These are phyloP conservation scores for Arthroderma uncinatum DNA, from an alignment of 2,329 filamentous ascomycete species.

Conservation along the genomic window DNA sequence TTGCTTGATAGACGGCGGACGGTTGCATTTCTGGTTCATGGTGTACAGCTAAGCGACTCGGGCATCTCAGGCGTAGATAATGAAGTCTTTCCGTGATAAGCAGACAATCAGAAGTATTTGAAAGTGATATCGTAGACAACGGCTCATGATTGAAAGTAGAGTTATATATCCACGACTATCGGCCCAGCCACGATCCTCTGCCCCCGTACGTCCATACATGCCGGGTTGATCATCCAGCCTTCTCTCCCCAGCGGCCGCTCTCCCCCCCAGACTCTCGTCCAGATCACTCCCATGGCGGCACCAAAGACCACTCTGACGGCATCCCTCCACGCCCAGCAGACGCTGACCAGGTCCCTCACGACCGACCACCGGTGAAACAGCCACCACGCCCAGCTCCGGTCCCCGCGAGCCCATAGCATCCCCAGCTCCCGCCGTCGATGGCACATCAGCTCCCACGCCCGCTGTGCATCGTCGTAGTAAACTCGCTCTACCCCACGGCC, in stretches of 20 bases:
- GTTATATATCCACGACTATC: slow-evolving; percentile 11
- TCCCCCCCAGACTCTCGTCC: slow-evolving; percentile 49
- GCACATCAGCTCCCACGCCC: slow-evolving; percentile 57
- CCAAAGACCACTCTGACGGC: slow-evolving; percentile 39
- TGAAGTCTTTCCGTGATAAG: background rate
- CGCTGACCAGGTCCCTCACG: slow-evolving; percentile 10
- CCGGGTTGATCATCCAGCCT: slow-evolving; percentile 51
- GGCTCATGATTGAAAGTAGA: too few relatives aligned
- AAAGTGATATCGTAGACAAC: too few relatives aligned
- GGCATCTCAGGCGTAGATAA: background rate
- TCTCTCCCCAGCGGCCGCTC: slow-evolving; percentile 23
- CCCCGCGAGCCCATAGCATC: slow-evolving; percentile 15
- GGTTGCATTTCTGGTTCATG: background rate
- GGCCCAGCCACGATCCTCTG: slow-evolving; percentile 29
- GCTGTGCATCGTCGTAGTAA: slow-evolving; percentile 65
- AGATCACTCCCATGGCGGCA: slow-evolving; percentile 45
- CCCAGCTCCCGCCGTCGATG: slow-evolving; percentile 25
- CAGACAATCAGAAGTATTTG: too few relatives aligned
- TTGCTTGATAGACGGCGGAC: background rate
- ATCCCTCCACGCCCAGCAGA: slow-evolving; percentile 39
- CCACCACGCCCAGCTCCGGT: slow-evolving; percentile 9
- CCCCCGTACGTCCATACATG: slow-evolving; percentile 29
- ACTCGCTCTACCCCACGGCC: slow-evolving; percentile 58
- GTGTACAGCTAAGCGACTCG: background rate
- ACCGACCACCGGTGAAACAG: slow-evolving; percentile 6